Evolutionary conservation across 768 basidiomycete genomes (phyloP).

Genomic region (Amanita molliuscula): DNA sequence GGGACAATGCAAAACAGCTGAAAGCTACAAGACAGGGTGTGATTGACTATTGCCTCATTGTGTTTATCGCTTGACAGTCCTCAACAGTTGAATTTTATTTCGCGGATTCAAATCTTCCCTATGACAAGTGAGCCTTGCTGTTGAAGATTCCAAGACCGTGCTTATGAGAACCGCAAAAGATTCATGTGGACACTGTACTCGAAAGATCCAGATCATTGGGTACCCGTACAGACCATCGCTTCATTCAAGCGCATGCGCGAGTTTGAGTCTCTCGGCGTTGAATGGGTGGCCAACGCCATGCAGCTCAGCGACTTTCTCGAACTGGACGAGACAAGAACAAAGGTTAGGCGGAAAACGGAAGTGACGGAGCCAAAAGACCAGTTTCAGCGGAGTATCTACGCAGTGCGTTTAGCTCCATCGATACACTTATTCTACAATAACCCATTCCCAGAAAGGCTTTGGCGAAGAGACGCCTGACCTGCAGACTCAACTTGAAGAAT

Average conservation of each 20-base stretch:
- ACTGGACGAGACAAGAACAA: conserved; percentile 61
- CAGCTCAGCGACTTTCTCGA: conserved; percentile 45
- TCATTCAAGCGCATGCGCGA: conserved; percentile 96
- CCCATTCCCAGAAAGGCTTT: conserved; percentile 72
- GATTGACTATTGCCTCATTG: background rate
- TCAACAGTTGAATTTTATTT: conserved; percentile 91
- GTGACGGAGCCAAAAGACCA: conserved; percentile 69
- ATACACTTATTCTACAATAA: background rate
- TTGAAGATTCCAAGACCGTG: background rate
- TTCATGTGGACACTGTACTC: conserved; percentile 94
- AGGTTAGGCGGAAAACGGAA: conserved; percentile 67
- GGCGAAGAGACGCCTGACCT: conserved; percentile 51
- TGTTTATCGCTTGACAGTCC: background rate
- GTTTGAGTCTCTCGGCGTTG: conserved; percentile 44
- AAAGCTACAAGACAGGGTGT: conserved; percentile 48
- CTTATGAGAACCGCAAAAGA: conserved; percentile 24
- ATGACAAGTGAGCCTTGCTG: conserved; percentile 50
- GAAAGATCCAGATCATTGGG: conserved; percentile 79
- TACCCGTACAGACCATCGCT: conserved; percentile 74
- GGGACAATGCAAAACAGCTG: conserved; percentile 31
- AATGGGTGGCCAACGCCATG: conserved; percentile 70
- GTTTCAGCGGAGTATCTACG: conserved; percentile 82
- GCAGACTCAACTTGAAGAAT: conserved; percentile 68
- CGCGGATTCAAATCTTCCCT: conserved; percentile 92
- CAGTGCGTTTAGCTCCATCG: conserved; percentile 36